Conservation (phyloP, 305 asterid species). For the Nicotiana rustica region DNA sequence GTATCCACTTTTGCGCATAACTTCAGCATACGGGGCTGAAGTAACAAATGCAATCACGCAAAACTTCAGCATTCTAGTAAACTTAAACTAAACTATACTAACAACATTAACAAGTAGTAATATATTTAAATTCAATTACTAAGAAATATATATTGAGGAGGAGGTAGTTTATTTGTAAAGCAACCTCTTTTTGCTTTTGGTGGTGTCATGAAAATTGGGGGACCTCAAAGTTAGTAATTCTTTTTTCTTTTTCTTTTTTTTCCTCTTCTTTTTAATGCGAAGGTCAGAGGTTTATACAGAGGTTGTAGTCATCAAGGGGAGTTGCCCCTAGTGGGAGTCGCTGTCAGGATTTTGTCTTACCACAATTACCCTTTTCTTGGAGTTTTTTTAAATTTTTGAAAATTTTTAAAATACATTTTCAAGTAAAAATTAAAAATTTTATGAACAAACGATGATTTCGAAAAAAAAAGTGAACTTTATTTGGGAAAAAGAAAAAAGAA, state of each 20-base stretch:
- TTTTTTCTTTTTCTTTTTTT: not conserved
- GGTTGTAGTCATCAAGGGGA: slow-evolving; percentile 47
- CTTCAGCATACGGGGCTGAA: too few species aligned
- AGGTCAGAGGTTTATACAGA: slow-evolving; percentile 50
- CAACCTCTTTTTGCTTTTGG: slow-evolving; percentile 26
- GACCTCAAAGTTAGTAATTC: slow-evolving; percentile 34
- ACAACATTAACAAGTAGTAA: too few species aligned
- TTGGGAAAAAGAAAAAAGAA: too few species aligned
- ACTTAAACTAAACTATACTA: too few species aligned
- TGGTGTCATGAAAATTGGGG: slow-evolving; percentile 9
- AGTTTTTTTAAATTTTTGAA: not conserved
- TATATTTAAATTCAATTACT: not conserved
- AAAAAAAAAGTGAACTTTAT: too few species aligned
- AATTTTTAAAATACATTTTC: too few species aligned
- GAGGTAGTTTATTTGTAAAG: slow-evolving; percentile 36
- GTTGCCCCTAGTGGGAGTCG: slow-evolving; percentile 49
- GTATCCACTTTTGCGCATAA: too few species aligned
- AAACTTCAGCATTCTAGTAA: too few species aligned
- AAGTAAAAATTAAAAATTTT: too few species aligned
- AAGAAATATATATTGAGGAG: not conserved
- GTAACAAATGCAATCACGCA: too few species aligned
- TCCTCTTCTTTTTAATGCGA: slow-evolving; percentile 40
- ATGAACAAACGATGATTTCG: too few species aligned
- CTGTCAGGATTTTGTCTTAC: slow-evolving; percentile 32
- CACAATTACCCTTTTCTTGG: not conserved